phyloP scores from a whole-genome alignment of 306 rosid genomes.

The Albizia julibrissin region DNA sequence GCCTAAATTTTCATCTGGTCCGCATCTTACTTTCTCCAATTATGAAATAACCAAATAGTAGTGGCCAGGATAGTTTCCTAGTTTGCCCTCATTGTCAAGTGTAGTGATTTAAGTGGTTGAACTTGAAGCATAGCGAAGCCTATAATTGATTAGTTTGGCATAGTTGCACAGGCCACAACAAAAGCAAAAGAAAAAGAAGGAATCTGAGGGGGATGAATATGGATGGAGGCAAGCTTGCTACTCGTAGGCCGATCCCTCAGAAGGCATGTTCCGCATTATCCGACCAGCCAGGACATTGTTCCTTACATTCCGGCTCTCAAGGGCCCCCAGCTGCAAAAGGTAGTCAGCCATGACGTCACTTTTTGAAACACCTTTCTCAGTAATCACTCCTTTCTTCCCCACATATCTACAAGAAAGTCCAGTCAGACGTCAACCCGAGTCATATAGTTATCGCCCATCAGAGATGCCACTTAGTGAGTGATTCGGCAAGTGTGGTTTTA shows the following conservation, averaged over 20 bases:
- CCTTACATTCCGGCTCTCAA: neutral
- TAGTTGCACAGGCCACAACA: neutral
- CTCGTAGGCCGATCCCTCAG: neutral
- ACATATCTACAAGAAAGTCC: neutral
- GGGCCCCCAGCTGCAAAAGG: conserved; percentile 7
- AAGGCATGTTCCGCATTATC: conserved; percentile 28
- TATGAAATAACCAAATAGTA: neutral
- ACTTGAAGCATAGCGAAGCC: neutral
- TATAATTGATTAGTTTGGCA: neutral
- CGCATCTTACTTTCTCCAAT: neutral
- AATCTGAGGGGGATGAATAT: neutral
- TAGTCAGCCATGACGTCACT: neutral
- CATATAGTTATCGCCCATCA: neutral
- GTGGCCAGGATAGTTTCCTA: neutral
- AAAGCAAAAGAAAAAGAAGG: neutral
- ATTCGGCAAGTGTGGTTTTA: no score
- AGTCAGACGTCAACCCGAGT: neutral
- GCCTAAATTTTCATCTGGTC: no score
- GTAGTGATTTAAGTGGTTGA: neutral
- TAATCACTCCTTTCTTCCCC: neutral
- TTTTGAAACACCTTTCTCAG: neutral
- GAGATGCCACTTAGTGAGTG: neutral
- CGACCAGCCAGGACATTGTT: conserved; percentile 21
- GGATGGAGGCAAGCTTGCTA: neutral
- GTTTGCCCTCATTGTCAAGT: neutral